These are phyloP conservation scores for Magnolia officinalis DNA, from an alignment of 164 flowering plant genomes.

Conservation along the genomic window DNA sequence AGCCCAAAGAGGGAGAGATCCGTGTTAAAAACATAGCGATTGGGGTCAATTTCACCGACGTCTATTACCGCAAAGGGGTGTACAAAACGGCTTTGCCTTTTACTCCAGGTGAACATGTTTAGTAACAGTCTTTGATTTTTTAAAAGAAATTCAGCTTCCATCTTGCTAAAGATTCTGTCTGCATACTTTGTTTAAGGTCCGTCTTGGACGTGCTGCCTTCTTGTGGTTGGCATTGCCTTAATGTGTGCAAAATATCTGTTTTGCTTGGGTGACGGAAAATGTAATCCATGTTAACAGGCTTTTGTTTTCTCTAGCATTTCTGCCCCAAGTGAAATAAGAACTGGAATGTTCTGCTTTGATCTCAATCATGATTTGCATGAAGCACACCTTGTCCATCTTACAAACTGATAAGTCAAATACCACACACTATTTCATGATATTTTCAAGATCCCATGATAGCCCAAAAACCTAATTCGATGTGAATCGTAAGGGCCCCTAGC, in stretches of 20 bases:
- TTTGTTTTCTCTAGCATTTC: no score
- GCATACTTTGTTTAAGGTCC: background rate
- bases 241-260: constrained; percentile 12
- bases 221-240: background rate
- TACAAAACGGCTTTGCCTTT: constrained; percentile 69
- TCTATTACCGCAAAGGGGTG: constrained; percentile 75
- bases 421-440: no score
- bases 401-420: background rate
- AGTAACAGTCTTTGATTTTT: no score
- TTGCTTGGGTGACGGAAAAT: no score
- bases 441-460: background rate
- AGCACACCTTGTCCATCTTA: background rate
- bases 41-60: constrained; percentile 85
- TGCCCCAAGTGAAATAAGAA: no score
- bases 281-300: no score
- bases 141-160: no score
- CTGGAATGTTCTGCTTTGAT: no score
- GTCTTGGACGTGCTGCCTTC: background rate
- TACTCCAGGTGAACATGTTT: constrained; percentile 53
- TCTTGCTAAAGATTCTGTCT: no score
- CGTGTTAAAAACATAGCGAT: constrained; percentile 78
- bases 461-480: background rate
- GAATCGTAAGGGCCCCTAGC: background rate
- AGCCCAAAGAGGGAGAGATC: constrained; percentile 73
- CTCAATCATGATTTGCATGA: no score